Base-by-base conservation (phyloP, 768 basidiomycete species). In the Trametes maxima region DNA sequence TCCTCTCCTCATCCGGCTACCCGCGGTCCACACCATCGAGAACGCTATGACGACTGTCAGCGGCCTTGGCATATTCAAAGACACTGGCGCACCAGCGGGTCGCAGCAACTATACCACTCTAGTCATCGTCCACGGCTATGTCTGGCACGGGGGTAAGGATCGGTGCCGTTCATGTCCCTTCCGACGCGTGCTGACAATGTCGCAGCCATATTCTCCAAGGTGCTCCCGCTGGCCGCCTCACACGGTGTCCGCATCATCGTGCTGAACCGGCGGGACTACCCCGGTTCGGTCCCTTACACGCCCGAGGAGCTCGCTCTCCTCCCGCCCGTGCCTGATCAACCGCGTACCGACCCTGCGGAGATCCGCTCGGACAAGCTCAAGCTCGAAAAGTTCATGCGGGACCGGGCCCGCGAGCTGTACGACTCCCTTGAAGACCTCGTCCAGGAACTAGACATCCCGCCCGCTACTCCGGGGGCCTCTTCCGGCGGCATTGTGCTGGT, bases 221-320 rank as follows among this genome's bases (percentile, higher is more conserved):
- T 68, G 36, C 13, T 65, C 10, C 61, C 63, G 6, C 57, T 60
- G 13, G 66, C 69, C 3, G 36, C 50, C 1, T 40, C 65, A 4
- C 48, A 60, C 13, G 61, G 61, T 7, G 35, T 63, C 12, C 67
- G 69, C 5, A 36, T 70, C 13, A 60, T 70, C 37, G 13, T 53
- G 19, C 36, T 68, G 25, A 70, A 65, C 46, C 60, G 65, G 13
- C 63, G 67, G 10, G 69, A 65, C 36, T 70, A 68, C 36, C 65
- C 63, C 11, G 61, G 65, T 1, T 60, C 69, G 5, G 59, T 59
- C 2, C 64, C 62, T 10, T 64, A 59, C 61, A 54, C 61, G 3
- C 45, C 40, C 12, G 54, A 54, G 28, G 67, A 70, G 21, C 52
- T 54, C 21, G 55, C 49, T 8, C 36, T 53, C 24, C 28, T 61